Percentiles rank a stretch among this genome's conserved stretches.
phyloP scores from a whole-genome alignment of 1,139 yeast species.

The Kurtzmaniella quercitrusa region DNA sequence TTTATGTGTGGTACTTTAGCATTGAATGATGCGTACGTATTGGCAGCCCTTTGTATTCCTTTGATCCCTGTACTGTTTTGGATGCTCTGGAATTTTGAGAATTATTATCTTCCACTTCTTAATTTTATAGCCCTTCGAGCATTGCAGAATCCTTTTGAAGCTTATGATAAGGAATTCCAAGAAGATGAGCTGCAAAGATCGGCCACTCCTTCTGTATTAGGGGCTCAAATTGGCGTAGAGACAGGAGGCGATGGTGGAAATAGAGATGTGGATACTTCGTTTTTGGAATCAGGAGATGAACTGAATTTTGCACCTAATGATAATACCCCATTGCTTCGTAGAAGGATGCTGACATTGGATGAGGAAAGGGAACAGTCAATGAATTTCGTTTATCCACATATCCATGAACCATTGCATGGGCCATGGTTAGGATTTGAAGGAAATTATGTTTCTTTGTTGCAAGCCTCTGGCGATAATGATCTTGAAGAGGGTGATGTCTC shows the following conservation, averaged over 20 bases:
- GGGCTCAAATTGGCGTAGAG: slow-evolving; percentile 4
- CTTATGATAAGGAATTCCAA: slow-evolving; percentile 36
- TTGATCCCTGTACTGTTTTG: slow-evolving; percentile 46
- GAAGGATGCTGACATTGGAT: slow-evolving; percentile 47
- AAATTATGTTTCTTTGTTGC: slow-evolving; percentile 42
- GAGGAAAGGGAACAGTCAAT: slow-evolving; percentile 52
- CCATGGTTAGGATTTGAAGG: slow-evolving; percentile 59
- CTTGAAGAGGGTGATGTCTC: slow-evolving; percentile 22
- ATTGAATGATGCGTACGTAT: slow-evolving; percentile 52
- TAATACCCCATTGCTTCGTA: slow-evolving; percentile 8
- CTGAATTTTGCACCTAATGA: neutral
- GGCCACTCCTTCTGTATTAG: neutral
- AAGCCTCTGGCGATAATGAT: slow-evolving; percentile 14
- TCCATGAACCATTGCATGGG: slow-evolving; percentile 47
- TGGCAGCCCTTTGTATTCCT: slow-evolving; percentile 51
- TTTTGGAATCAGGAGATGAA: neutral
- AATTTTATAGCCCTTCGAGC: slow-evolving; percentile 63
- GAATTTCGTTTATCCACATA: slow-evolving; percentile 48
- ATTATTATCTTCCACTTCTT: slow-evolving; percentile 55
- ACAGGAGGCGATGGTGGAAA: neutral
- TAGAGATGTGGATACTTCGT: neutral
- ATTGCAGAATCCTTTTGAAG: slow-evolving; percentile 40
- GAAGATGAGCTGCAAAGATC: slow-evolving; percentile 14
- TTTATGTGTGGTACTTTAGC: slow-evolving; percentile 71
- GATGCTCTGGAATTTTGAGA: slow-evolving; percentile 53